Evolutionary conservation across 306 rosid species (phyloP), one percentile per base, ranked within the genome.

Genomic region (Cucurbita ficifolia): DNA sequence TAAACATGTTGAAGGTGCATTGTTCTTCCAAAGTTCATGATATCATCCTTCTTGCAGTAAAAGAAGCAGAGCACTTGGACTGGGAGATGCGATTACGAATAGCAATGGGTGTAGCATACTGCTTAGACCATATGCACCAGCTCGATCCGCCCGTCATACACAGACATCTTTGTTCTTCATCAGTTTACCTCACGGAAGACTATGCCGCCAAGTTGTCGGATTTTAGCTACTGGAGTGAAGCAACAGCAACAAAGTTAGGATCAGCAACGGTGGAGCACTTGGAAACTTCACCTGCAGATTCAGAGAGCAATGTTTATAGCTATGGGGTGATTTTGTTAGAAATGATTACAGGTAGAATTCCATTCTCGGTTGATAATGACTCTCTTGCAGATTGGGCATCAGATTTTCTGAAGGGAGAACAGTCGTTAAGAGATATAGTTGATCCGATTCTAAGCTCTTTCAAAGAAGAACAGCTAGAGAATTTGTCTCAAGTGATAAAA

Each of bases 61-160:
- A 82, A 87, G 98, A 94, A 86, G 87, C 94, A 0, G 98, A 89
- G 75, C 90, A 89, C 56, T 80, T 90, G 81, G 95, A 94, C 77
- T 89, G 98, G 97, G 85, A 74, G 82, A 94, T 77, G 87, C 83
- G 95, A 84, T 50, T 76, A 63, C 79, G 98, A 50, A 83, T 90
- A 85, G 96, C 96, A 1, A 90, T 94, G 98, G 98, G 97, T 63
- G 81, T 89, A 83, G 92, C 95, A 36, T 94, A 88, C 77, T 90
- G 96, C 75, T 81, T 94, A n/a, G 96, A 94, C 69, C 85, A 94
- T 76, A 79, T 90, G 81, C 98, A 90, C 85, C 81, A 86, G 53
- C 83, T 87, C 72, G 80, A 78, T 67, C 97, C 96, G 63, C 95
- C 97, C 9, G 75, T 85, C 68, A 49, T 72, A 21, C 89, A 81